A percentile compares a stretch with the other conserved stretches of the same genome.
phyloP scores from a whole-genome alignment of 805 yeast genomes.

The Cyberlindnera xishuangbannaensis region DNA sequence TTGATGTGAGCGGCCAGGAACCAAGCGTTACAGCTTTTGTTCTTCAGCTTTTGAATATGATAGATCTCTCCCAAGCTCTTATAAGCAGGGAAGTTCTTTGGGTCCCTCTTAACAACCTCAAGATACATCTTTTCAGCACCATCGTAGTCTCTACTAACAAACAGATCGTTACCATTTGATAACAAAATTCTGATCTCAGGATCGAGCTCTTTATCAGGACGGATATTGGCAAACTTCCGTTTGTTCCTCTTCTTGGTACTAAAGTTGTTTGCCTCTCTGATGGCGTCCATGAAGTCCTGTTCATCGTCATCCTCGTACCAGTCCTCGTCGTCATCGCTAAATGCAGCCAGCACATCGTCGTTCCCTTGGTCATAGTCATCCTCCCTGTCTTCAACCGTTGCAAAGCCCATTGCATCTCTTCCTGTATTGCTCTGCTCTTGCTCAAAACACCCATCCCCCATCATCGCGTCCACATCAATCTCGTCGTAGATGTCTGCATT shows the following conservation, averaged over 20 bases:
- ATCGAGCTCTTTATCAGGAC: slow-evolving; percentile 41
- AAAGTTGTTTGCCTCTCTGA: slow-evolving; percentile 64
- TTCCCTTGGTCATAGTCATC: slow-evolving; percentile 18
- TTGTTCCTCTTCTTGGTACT: slow-evolving; percentile 37
- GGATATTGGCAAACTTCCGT: slow-evolving; percentile 27
- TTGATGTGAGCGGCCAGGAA: slow-evolving; percentile 72
- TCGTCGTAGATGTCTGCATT: slow-evolving; percentile 19
- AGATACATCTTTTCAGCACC: slow-evolving; percentile 54
- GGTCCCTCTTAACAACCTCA: slow-evolving; percentile 73
- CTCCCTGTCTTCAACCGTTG: slow-evolving; percentile 9
- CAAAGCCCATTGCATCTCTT: background rate
- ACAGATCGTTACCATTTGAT: slow-evolving; percentile 76
- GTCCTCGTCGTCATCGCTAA: slow-evolving; percentile 28
- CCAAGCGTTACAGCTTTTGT: slow-evolving; percentile 79
- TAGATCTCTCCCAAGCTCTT: slow-evolving; percentile 84
- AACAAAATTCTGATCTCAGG: slow-evolving; percentile 68
- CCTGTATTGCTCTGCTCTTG: slow-evolving; percentile 10
- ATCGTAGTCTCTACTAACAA: slow-evolving; percentile 56
- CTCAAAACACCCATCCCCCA: slow-evolving; percentile 13
- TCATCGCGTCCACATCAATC: slow-evolving; percentile 28
- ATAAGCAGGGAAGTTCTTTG: slow-evolving; percentile 76
- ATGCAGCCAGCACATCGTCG: slow-evolving; percentile 32
- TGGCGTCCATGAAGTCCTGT: slow-evolving; percentile 50
- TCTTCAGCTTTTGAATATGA: slow-evolving; percentile 54
- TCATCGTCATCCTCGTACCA: slow-evolving; percentile 36